phyloP scores from a whole-genome alignment of 2,329 filamentous ascomycete genomes.

The Coniella lustricola region DNA sequence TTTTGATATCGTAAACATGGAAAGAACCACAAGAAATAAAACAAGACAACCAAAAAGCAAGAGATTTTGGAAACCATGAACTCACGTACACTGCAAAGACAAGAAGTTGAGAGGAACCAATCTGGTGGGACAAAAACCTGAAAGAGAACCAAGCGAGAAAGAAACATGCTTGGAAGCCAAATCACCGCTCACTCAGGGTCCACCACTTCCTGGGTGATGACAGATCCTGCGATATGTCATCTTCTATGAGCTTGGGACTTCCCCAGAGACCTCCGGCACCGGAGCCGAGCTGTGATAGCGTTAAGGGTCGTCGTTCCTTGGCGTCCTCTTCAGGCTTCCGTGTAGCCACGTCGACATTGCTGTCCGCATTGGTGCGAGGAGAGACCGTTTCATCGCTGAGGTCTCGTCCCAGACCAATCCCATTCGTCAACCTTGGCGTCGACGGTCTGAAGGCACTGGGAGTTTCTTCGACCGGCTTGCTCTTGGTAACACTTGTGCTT shows the following conservation, averaged over 20 bases:
- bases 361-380: constrained; percentile 10
- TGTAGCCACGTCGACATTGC: constrained; percentile 14
- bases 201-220: constrained; percentile 45
- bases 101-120: too few relatives aligned
- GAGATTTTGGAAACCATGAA: too few relatives aligned
- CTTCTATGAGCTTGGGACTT: constrained; percentile 35
- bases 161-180: too few relatives aligned
- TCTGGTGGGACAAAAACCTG: too few relatives aligned
- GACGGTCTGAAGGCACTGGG: constrained; percentile 1
- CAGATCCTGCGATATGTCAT: constrained; percentile 39
- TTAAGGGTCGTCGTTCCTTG: constrained; percentile 22
- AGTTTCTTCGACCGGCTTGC: constrained; percentile 1
- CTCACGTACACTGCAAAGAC: too few relatives aligned
- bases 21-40: too few relatives aligned
- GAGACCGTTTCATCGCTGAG: constrained; percentile 4
- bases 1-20: too few relatives aligned
- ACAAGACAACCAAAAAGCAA: too few relatives aligned
- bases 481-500: constrained; percentile 22
- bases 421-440: constrained; percentile 4
- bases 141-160: too few relatives aligned
- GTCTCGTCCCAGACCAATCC: not conserved
- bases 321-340: constrained; percentile 21
- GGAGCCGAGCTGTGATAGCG: constrained; percentile 29
- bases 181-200: constrained; percentile 44
- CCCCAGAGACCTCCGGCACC: constrained; percentile 39